Conservation (phyloP, 2,329 filamentous ascomycete genomes). For the Ascochyta rabiei region DNA sequence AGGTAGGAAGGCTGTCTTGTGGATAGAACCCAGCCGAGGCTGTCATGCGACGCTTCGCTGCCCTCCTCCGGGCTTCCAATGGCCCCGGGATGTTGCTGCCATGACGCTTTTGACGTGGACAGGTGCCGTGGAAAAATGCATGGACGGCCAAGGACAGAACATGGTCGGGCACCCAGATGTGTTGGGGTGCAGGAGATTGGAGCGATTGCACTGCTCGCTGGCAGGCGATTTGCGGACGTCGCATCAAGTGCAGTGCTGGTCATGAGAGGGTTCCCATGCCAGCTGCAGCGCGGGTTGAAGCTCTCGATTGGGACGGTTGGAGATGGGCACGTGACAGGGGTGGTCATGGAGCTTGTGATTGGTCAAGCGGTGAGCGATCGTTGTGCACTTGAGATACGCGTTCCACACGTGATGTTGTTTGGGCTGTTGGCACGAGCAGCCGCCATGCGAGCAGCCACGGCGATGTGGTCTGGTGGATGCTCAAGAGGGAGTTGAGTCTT, state of each 20-base stretch:
- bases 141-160: constrained; percentile 58
- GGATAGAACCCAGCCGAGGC: constrained; percentile 49
- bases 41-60: constrained; percentile 63
- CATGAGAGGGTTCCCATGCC: constrained; percentile 23
- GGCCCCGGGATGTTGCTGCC: constrained; percentile 67
- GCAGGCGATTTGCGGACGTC: constrained; percentile 56
- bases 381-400: background rate
- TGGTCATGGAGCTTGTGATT: background rate
- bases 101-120: constrained; percentile 57
- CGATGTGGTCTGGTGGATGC: background rate
- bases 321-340: constrained; percentile 7
- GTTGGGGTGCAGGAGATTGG: constrained; percentile 49
- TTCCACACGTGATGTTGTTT: too few relatives aligned
- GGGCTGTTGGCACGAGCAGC: too few relatives aligned
- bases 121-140: constrained; percentile 57
- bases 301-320: constrained; percentile 12
- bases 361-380: background rate
- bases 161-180: constrained; percentile 66
- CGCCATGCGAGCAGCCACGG: background rate
- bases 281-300: constrained; percentile 15
- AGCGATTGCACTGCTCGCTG: constrained; percentile 56
- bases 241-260: constrained; percentile 52
- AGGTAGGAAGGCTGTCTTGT: constrained; percentile 26
- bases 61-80: constrained; percentile 64
- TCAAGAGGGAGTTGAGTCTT: background rate